Percentiles rank a stretch among this genome's conserved stretches.
phyloP scores from a whole-genome alignment of 306 rosid species.

The Hylodesmum podocarpum region DNA sequence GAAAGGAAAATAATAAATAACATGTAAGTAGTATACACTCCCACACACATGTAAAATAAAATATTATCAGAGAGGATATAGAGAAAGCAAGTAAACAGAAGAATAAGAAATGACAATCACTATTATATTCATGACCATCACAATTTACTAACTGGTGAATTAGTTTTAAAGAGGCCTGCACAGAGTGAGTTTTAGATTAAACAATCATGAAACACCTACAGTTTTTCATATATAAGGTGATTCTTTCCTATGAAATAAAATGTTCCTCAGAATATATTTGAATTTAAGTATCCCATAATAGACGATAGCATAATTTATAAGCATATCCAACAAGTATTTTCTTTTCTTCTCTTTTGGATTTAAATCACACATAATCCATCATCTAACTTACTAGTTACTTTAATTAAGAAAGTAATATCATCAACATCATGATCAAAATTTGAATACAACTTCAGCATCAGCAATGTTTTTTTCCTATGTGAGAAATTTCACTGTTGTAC shows the following conservation, averaged over 20 bases:
- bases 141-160: background rate
- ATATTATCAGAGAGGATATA: background rate
- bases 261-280: background rate
- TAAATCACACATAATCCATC: background rate
- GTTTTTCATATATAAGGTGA: background rate
- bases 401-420: background rate
- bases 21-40: background rate
- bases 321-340: background rate
- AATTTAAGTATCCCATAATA: background rate
- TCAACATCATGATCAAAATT: conserved; percentile 1
- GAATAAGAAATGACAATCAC: background rate
- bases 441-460: background rate
- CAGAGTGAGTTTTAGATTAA: background rate
- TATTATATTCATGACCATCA: background rate
- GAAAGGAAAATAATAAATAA: background rate
- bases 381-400: background rate
- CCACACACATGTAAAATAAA: background rate
- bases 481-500: background rate
- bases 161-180: background rate
- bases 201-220: background rate
- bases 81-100: background rate
- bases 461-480: background rate
- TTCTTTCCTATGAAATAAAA: background rate
- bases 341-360: no score
- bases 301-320: background rate